Base-by-base conservation (phyloP, 163 green algal species). In the Scenedesmus sp. region DNA sequence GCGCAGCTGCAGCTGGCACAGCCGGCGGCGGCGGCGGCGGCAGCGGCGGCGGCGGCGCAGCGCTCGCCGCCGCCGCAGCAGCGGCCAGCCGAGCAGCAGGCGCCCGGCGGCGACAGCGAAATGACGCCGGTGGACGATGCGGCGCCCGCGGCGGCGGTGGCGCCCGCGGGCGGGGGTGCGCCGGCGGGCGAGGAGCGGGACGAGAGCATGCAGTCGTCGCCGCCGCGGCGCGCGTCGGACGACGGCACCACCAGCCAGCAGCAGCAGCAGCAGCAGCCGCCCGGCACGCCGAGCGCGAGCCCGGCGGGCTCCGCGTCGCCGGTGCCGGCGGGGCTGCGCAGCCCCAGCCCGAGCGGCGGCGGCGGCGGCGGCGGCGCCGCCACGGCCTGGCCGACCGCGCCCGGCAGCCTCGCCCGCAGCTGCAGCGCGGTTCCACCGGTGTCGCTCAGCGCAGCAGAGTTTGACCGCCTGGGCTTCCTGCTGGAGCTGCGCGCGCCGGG, bases 381-480 rank as follows among this genome's bases (percentile, higher is more conserved):
- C 10, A 26, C 53, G 5, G 5, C 14, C n/a, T 26, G 9, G 24
- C 22, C 9, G 9, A 60, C 53, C 14, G 39, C n/a, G n/a, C n/a
- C n/a, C n/a, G n/a, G n/a, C n/a, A 74, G 64, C 47, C 60, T 20
- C 13, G 28, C 45, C 26, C 29, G 64, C 50, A 47, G 66, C 26
- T 18, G 33, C 44, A 63, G 31, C 39, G 11, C 63, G 0, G 29
- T 77, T 9, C 54, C 76, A 10, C 65, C 65, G 10, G 65, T 78
- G 14, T 9, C 53, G 45, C 34, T 88, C 17, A 67, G 60, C 4
- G 83, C 76, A 20, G 57, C 33, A 26, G 90, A 94, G 75, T 80
- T 93, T 54, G 90, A 93, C 67, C 67, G 87, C 6, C 81, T 93
- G 64, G 81, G 45, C 3, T 72, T 93, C 24, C 47, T 87, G 67